Percentiles rank a stretch among this genome's conserved stretches.
phyloP scores from a whole-genome alignment of 257 asterid species.

The Solanum dulcamara region DNA sequence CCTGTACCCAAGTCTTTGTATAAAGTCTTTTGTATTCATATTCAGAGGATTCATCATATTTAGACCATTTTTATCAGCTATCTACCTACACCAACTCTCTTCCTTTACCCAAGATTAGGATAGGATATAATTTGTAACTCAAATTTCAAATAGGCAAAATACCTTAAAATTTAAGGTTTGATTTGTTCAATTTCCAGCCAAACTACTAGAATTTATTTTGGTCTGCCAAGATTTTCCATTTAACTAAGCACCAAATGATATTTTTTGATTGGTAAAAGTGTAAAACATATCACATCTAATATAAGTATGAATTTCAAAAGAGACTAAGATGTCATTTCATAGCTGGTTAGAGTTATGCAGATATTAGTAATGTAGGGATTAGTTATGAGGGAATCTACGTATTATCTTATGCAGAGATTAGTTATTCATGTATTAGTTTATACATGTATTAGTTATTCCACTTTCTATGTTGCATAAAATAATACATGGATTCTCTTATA shows the following conservation, averaged over 20 bases:
- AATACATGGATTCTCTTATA: too few species aligned
- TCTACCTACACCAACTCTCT: not conserved
- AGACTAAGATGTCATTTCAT: too few species aligned
- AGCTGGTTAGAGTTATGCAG: too few species aligned
- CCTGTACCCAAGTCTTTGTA: not conserved
- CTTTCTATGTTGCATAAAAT: too few species aligned
- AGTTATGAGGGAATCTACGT: too few species aligned
- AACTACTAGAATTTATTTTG: not conserved
- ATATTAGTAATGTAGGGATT: too few species aligned
- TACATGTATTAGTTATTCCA: too few species aligned
- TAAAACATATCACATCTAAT: not conserved
- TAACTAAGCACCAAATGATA: too few species aligned
- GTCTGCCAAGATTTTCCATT: too few species aligned
- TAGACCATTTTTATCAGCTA: not conserved
- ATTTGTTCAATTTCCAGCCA: not conserved
- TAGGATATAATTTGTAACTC: not conserved
- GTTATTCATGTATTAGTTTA: too few species aligned
- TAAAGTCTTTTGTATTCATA: not conserved
- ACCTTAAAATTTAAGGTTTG: not conserved
- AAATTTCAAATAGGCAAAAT: not conserved
- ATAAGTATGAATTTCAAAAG: not conserved
- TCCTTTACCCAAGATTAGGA: not conserved
- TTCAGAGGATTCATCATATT: not conserved
- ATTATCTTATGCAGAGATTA: too few species aligned
- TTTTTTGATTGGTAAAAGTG: too few species aligned